Evolutionary conservation across 1,139 yeast species (phyloP).

Genomic region (Pichia sp.): DNA sequence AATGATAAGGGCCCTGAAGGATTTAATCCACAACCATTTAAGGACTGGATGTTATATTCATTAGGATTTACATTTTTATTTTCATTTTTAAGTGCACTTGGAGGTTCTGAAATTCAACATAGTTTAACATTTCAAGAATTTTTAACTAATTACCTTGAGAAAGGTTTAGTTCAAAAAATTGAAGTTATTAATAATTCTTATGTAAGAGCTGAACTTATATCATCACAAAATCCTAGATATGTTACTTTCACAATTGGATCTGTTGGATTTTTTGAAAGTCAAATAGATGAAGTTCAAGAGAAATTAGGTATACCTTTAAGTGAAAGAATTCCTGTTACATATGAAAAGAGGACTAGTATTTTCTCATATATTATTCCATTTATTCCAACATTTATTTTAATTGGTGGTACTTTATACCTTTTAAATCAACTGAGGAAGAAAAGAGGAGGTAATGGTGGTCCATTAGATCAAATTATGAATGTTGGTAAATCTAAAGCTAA

Average conservation of each 20-base stretch:
- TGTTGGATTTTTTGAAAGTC: slow-evolving; percentile 83
- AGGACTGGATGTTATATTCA: slow-evolving; percentile 17
- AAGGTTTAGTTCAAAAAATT: slow-evolving; percentile 72
- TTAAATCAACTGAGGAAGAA: slow-evolving; percentile 38
- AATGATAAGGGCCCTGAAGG: neutral
- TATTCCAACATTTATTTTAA: slow-evolving; percentile 72
- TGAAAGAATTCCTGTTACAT: slow-evolving; percentile 79
- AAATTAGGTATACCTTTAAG: slow-evolving; percentile 53
- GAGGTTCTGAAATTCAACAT: slow-evolving; percentile 8
- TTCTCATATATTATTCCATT: slow-evolving; percentile 62
- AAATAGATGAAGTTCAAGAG: slow-evolving; percentile 68
- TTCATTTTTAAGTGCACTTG: slow-evolving; percentile 8
- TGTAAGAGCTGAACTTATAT: slow-evolving; percentile 72
- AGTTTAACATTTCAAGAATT: slow-evolving; percentile 57
- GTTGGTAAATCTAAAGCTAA: slow-evolving; percentile 80
- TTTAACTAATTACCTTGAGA: slow-evolving; percentile 71
- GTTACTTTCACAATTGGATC: slow-evolving; percentile 81
- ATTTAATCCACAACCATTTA: slow-evolving; percentile 3
- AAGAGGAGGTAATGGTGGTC: slow-evolving; percentile 45
- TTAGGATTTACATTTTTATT: slow-evolving; percentile 15
- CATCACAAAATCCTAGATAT: slow-evolving; percentile 33
- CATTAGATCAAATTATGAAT: slow-evolving; percentile 56
- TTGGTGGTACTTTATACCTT: slow-evolving; percentile 71
- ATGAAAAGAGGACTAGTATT: slow-evolving; percentile 59
- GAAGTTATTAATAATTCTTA: slow-evolving; percentile 67